Evolutionary conservation across 768 basidiomycete genomes (phyloP).

Genomic region (Phylloporus sp.): DNA sequence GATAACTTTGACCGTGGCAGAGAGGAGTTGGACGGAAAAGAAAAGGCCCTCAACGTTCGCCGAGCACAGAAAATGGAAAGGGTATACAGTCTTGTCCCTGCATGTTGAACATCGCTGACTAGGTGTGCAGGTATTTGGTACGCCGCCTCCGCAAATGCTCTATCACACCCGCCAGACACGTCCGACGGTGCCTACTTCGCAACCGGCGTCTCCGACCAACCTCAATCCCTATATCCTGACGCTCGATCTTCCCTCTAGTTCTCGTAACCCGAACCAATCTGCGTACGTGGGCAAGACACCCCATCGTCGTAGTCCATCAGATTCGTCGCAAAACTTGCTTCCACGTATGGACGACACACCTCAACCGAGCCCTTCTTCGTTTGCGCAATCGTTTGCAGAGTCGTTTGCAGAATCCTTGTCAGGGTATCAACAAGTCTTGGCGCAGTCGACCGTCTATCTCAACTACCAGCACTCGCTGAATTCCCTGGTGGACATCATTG

Average conservation of each 20-base stretch:
- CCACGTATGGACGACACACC: constrained; percentile 22
- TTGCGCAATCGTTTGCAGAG: constrained; percentile 17
- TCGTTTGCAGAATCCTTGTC: constrained; percentile 16
- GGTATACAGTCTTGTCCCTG: constrained; percentile 37
- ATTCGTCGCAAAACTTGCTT: constrained; percentile 55
- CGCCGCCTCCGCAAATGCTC: constrained; percentile 74
- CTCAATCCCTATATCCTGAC: constrained; percentile 19
- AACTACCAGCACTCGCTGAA: constrained; percentile 80
- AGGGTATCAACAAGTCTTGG: constrained; percentile 20
- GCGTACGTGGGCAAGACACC: constrained; percentile 46
- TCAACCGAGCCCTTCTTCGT: constrained; percentile 19
- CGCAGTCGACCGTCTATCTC: constrained; percentile 54
- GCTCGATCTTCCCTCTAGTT: constrained; percentile 16
- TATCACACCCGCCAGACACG: constrained; percentile 62
- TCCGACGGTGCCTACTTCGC: constrained; percentile 29
- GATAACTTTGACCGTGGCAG: constrained; percentile 60
- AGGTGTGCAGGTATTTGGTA: constrained; percentile 66
- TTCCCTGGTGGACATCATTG: constrained; percentile 76
- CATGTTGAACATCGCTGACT: neutral
- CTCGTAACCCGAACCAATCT: constrained; percentile 46
- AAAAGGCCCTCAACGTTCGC: constrained; percentile 77
- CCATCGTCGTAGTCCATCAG: constrained; percentile 56
- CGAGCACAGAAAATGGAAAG: constrained; percentile 87
- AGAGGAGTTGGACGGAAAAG: constrained; percentile 65
- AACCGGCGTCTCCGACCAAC: constrained; percentile 19